These are phyloP conservation scores for Diaporthe longicolla DNA, from an alignment of 2,329 filamentous ascomycete genomes.

Conservation along the genomic window DNA sequence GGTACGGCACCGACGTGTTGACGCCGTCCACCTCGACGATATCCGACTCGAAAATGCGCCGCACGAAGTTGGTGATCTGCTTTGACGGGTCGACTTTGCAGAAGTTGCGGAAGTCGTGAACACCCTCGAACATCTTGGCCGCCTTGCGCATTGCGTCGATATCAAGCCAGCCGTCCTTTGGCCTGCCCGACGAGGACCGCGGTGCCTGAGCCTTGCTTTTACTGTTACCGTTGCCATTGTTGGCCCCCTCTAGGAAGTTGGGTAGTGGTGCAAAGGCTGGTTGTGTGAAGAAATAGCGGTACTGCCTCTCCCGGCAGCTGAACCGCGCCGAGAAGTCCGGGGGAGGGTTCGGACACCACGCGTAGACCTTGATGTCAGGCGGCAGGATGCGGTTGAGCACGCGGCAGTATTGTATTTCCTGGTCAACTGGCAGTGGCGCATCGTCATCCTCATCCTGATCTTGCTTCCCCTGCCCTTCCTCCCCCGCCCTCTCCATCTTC, in stretches of 20 bases:
- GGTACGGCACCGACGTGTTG: slow-evolving; percentile 68
- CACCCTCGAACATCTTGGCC: slow-evolving; percentile 83
- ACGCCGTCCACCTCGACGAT: slow-evolving; percentile 78
- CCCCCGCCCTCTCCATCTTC: slow-evolving; percentile 40
- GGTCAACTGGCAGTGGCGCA: slow-evolving; percentile 75
- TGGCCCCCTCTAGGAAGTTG: slow-evolving; percentile 58
- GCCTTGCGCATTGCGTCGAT: slow-evolving; percentile 88
- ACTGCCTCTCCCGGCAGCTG: slow-evolving; percentile 90
- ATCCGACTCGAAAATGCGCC: slow-evolving; percentile 84
- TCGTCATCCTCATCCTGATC: slow-evolving; percentile 52
- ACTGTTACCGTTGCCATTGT: slow-evolving; percentile 43
- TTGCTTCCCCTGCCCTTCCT: slow-evolving; percentile 47
- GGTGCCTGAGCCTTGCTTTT: slow-evolving; percentile 20
- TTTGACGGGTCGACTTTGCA: slow-evolving; percentile 94
- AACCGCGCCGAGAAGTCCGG: slow-evolving; percentile 90
- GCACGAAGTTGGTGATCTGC: slow-evolving; percentile 86
- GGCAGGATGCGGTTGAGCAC: slow-evolving; percentile 91
- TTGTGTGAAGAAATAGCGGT: slow-evolving; percentile 98
- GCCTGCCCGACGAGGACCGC: slow-evolving; percentile 26
- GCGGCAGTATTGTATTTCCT: slow-evolving; percentile 88
- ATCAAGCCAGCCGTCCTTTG: slow-evolving; percentile 84
- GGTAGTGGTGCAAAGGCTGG: slow-evolving; percentile 84
- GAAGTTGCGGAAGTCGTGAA: slow-evolving; percentile 96
- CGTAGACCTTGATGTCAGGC: slow-evolving; percentile 88
- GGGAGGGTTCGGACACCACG: slow-evolving; percentile 91